These are phyloP conservation scores for Chlamydomonas schloesseri DNA, from an alignment of 139 green algal genomes.

Conservation along the genomic window DNA sequence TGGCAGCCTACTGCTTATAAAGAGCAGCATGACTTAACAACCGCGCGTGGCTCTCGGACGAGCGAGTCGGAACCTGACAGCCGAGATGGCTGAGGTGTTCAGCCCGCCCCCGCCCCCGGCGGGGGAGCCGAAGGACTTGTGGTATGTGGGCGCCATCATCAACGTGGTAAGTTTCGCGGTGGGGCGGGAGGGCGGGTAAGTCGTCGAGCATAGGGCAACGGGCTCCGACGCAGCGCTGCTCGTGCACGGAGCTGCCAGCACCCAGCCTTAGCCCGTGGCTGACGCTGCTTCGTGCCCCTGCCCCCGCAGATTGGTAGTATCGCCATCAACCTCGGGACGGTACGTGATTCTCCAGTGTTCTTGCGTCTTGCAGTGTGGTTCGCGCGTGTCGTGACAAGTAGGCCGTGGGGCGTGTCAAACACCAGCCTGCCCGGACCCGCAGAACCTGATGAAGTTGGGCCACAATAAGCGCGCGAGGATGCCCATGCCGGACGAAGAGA, in stretches of 20 bases:
- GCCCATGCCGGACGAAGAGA: constrained; percentile 43
- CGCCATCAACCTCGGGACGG: constrained; percentile 83
- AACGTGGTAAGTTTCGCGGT: constrained; percentile 14
- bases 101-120: background rate
- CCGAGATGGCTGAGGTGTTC: background rate
- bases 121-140: constrained; percentile 7
- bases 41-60: too few relatives aligned
- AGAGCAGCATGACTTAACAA: too few relatives aligned
- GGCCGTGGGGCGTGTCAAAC: background rate
- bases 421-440: background rate
- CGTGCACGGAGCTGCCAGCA: too few relatives aligned
- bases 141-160: constrained; percentile 41
- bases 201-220: too few relatives aligned
- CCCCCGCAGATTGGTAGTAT: constrained; percentile 73
- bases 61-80: background rate
- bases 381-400: too few relatives aligned
- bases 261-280: too few relatives aligned
- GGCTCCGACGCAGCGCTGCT: too few relatives aligned
- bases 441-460: constrained; percentile 93
- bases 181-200: too few relatives aligned
- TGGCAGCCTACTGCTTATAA: too few relatives aligned
- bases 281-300: too few relatives aligned
- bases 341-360: constrained; percentile 2
- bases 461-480: constrained; percentile 78
- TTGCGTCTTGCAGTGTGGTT: too few relatives aligned